Base-by-base conservation (phyloP, 768 basidiomycete species). In the Ramaria rubella region DNA sequence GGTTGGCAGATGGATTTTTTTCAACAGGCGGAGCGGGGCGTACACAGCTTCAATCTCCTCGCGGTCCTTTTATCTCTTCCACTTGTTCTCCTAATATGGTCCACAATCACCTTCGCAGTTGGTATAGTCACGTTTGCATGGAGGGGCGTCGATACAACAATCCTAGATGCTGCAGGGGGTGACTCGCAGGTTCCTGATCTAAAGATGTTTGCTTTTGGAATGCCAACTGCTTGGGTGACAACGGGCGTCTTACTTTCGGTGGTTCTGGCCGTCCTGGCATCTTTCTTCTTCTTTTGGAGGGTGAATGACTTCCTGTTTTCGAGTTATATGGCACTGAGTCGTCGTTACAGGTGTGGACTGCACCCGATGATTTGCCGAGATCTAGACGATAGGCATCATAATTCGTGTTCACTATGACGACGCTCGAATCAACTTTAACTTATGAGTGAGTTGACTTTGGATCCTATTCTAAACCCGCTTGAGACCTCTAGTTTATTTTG, bases 1-100 rank as follows among this genome's bases (percentile, higher is more conserved):
- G n/a, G n/a, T 42, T 33, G 8, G 29, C n/a, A 57, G 55, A 33
- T 52, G n/a, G 48, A 57, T 33, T 57, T 57, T 34, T 57, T 52
- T 34, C 24, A 19, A 17, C 43, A 57, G 43, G 46, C 55, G 6
- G 44, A 57, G 21, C 26, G 46, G 9, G 42, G 36, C 43, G 34
- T 57, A 17, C 26, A 49, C n/a, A 57, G 19, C 19, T 29, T 45
- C 30, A 57, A 57, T n/a, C 43, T 51, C 7, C 55, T 57, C 23
- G 55, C 55, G 12, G 23, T 57, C 33, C 55, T 57, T 46, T 34
- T 57, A 12, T 46, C 55, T 5, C 48, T 57, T 4, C 55, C 55
- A 19, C 27, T 57, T 24, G 55, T 49, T 15, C 55, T 57, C 31
- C 49, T 57, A 4, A 57, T 57, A 29, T 52, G 55, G 55, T 30